phyloP scores from a whole-genome alignment of 2,329 filamentous ascomycete genomes.

The Phoma herbarum region DNA sequence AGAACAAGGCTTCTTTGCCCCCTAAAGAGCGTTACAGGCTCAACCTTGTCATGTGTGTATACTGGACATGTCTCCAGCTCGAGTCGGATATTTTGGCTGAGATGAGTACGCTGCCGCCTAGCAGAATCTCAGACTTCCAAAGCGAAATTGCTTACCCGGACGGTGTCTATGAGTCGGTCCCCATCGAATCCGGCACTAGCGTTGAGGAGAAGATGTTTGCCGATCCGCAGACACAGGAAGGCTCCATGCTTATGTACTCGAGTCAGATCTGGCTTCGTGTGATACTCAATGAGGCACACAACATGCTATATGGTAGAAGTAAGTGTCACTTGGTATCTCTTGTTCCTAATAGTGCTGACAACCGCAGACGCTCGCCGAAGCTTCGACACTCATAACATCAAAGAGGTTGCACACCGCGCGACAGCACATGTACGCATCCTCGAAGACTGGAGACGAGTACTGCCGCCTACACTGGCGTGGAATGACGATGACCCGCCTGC shows the following conservation, averaged over 20 bases:
- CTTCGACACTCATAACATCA: slow-evolving; percentile 45
- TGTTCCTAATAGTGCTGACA: slow-evolving; percentile 34
- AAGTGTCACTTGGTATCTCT: slow-evolving; percentile 18
- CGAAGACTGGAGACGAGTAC: slow-evolving; percentile 61
- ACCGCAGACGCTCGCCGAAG: slow-evolving; percentile 43
- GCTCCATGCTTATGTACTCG: slow-evolving; percentile 65
- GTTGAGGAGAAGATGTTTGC: slow-evolving; percentile 22
- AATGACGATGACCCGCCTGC: slow-evolving; percentile 75
- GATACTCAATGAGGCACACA: slow-evolving; percentile 64
- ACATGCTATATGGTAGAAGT: slow-evolving; percentile 60
- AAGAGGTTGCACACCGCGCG: slow-evolving; percentile 41
- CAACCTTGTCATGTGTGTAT: slow-evolving; percentile 68
- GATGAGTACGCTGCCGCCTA: slow-evolving; percentile 68
- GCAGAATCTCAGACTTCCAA: slow-evolving; percentile 67
- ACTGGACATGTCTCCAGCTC: slow-evolving; percentile 92
- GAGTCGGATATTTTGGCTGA: slow-evolving; percentile 96
- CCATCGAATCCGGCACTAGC: slow-evolving; percentile 25
- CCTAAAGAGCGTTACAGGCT: slow-evolving; percentile 43
- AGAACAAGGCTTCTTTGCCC: slow-evolving; percentile 24
- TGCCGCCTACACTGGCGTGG: slow-evolving; percentile 66
- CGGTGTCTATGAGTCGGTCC: slow-evolving; percentile 57
- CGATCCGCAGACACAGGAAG: slow-evolving; percentile 23
- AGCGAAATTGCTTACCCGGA: slow-evolving; percentile 73
- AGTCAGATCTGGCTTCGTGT: slow-evolving; percentile 69
- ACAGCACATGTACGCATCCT: slow-evolving; percentile 55